Evolutionary conservation across 345 rosid species (phyloP), one percentile per base, ranked within the genome.

Genomic region (Salix purpurea): DNA sequence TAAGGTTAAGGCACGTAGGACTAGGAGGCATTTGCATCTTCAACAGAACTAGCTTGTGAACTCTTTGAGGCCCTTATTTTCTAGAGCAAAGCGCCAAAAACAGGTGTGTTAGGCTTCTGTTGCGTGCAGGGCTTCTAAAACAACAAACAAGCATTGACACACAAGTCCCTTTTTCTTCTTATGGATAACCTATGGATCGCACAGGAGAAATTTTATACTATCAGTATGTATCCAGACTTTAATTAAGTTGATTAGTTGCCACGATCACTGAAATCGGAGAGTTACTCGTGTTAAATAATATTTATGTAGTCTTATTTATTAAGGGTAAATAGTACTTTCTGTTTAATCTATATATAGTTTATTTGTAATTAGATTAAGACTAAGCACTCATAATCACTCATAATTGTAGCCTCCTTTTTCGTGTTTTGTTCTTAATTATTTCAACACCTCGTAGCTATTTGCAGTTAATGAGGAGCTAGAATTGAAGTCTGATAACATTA

Each of bases 1-100:
- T 26, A 40, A 74, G 70, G 65, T 74, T 69, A 78, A 23, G 61
- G 72, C 3, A 32, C 34, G 5, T 32, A 11, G 6, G 58, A 4
- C 5, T 12, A 65, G 37, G 70, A 67, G 32, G 9, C 46, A 66
- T 23, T 40, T 72, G 37, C 78, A 21, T 67, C 69, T 48, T 56
- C 78, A 52, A 61, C 76, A 74, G 78, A 4, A 15, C 74, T 39
- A 14, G 24, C 80, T 64, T 73, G 78, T 75, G 80, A 80, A 71
- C 65, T 70, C n/a, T 67, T 62, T 40, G 67, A 66, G 80, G 76
- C 37, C 50, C 37, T 42, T n/a, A 16, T 24, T 77, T 70, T 52
- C 81, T 69, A 32, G 78, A 77, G 62, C 13, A 26, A 44, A 48
- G 67, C 67, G 84, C 72, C 82, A 68, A 79, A 71, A 64, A 69